Percentiles rank a stretch among this genome's conserved stretches.
These are phyloP conservation scores for Mortierella sp. DNA, from an alignment of 371 early-diverging fungal species.

Conservation along the genomic window DNA sequence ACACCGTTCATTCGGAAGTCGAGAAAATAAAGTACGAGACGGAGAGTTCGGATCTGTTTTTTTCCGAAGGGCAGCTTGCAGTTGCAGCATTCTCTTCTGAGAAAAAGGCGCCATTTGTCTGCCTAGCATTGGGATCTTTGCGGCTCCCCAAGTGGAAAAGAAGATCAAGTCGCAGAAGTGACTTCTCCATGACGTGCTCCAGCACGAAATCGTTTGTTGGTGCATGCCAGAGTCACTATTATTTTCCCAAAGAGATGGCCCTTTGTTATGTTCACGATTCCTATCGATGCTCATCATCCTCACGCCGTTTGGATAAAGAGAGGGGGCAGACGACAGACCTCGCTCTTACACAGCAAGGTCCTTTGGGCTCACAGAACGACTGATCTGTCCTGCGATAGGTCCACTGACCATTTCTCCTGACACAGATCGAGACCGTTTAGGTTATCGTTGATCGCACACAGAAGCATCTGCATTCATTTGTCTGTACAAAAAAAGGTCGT, in stretches of 20 bases:
- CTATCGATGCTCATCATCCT: background rate
- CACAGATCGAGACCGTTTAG: background rate
- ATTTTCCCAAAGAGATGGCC: background rate
- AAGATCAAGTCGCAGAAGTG: background rate
- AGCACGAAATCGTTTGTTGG: background rate
- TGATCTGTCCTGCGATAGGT: background rate
- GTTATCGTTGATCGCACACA: background rate
- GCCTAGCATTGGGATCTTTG: background rate
- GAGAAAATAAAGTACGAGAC: background rate
- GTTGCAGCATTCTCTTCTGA: background rate
- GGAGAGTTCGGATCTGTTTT: background rate
- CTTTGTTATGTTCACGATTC: background rate
- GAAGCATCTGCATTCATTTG: too few species aligned
- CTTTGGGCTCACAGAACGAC: too few species aligned
- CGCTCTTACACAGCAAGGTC: background rate
- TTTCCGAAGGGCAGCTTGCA: background rate
- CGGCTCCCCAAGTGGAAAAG: background rate
- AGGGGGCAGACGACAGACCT: background rate
- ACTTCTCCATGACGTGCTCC: background rate
- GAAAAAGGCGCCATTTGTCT: background rate
- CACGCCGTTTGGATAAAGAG: background rate
- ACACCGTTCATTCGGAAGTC: background rate
- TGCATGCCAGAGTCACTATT: conserved; percentile 7
- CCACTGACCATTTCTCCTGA: background rate
- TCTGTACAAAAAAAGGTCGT: background rate